Conservation (phyloP, 495 filamentous ascomycete genomes). For the Collariella sp. region DNA sequence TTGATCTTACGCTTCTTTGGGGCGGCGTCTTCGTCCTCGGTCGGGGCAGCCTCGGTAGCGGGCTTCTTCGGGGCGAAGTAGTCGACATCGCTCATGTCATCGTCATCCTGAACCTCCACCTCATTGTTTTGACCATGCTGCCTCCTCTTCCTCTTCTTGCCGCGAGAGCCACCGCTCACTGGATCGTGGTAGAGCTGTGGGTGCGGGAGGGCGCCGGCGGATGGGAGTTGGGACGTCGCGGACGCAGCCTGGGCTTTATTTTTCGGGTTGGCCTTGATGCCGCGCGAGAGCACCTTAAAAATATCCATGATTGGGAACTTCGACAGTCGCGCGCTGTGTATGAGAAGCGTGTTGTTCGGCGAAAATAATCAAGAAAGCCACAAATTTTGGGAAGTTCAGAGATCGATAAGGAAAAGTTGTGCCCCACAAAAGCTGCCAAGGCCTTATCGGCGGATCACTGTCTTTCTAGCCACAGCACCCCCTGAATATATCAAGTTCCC, state of each 20-base stretch:
- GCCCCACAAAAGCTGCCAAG: conserved; percentile 9
- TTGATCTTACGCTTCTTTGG: conserved; percentile 24
- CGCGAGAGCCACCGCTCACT: conserved; percentile 19
- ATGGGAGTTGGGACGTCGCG: conserved; percentile 34
- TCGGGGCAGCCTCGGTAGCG: conserved; percentile 2
- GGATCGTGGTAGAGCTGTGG: conserved; percentile 45
- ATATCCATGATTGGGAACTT: conserved; percentile 47
- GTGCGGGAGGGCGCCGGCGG: conserved; percentile 40
- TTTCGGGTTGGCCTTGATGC: conserved; percentile 42
- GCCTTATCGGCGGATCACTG: background rate
- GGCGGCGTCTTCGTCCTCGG: conserved; percentile 15
- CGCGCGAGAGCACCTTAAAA: conserved; percentile 57
- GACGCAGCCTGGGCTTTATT: conserved; percentile 19
- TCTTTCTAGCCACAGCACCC: background rate
- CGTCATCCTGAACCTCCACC: conserved; percentile 20
- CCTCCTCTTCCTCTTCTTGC: conserved; percentile 44
- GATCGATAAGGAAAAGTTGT: conserved; percentile 13
- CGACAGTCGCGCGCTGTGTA: background rate
- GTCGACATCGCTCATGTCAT: conserved; percentile 34
- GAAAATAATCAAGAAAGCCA: background rate
- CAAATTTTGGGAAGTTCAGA: conserved; percentile 7
- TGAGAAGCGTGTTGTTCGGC: background rate
- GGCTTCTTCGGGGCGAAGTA: conserved; percentile 39
- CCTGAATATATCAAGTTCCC: no score
- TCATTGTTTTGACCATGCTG: conserved; percentile 20